Percentiles rank a stretch among this genome's conserved stretches.
Evolutionary conservation across 768 basidiomycete genomes (phyloP).

Genomic region (Hysterangium stoloniferum): DNA sequence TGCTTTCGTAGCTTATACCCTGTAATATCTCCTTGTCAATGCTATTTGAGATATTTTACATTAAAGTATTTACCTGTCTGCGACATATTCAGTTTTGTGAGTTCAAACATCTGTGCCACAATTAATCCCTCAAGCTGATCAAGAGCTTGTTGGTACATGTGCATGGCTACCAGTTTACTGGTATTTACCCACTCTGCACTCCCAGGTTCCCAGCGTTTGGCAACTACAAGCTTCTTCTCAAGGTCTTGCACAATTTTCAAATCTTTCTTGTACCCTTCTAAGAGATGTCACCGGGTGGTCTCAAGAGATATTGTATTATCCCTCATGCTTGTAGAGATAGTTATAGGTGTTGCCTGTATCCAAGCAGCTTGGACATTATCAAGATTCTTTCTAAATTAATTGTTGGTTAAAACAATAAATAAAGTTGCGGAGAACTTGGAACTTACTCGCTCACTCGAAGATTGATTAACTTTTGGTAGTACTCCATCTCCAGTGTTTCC

Average conservation of each 20-base stretch:
- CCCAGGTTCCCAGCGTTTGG: constrained; percentile 13
- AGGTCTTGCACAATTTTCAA: not conserved
- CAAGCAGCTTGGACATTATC: too few species aligned
- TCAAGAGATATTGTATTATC: not conserved
- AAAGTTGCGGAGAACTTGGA: too few species aligned
- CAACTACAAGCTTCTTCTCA: constrained; percentile 14
- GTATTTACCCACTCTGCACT: constrained; percentile 12
- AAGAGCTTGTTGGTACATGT: constrained; percentile 18
- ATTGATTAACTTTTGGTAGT: not conserved
- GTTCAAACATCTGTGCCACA: constrained; percentile 23
- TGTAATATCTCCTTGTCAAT: constrained; percentile 8
- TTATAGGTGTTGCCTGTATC: not conserved
- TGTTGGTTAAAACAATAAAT: too few species aligned
- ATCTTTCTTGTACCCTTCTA: too few species aligned
- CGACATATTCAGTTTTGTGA: constrained; percentile 20
- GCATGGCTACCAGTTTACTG: not conserved
- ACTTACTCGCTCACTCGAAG: not conserved
- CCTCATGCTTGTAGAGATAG: not conserved
- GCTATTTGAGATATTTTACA: not conserved
- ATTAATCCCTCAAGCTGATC: constrained; percentile 25
- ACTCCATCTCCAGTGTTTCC: not conserved
- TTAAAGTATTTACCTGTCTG: constrained; percentile 19
- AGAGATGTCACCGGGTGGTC: too few species aligned
- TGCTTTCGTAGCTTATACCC: constrained; percentile 28
- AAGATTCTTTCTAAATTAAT: too few species aligned